Conservation (phyloP, 108 stramenopile genomes). For the Nitzschia palea region DNA sequence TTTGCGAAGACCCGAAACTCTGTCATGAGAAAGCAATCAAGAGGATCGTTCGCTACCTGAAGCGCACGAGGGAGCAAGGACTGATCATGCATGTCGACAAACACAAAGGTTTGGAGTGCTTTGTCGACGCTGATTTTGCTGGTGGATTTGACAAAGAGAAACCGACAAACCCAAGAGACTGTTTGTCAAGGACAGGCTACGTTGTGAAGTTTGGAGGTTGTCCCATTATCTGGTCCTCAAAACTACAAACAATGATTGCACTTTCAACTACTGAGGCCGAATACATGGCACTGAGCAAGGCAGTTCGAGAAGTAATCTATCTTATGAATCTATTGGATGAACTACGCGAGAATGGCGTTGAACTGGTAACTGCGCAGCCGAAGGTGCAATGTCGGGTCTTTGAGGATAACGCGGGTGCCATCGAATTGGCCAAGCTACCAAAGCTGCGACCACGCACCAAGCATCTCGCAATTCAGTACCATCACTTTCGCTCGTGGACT, state of each 20-base stretch:
- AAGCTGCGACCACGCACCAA: slow-evolving; percentile 17
- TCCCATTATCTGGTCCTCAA: slow-evolving; percentile 40
- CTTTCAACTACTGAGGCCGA: slow-evolving; percentile 55
- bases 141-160: slow-evolving; percentile 25
- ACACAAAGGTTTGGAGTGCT: slow-evolving; percentile 31
- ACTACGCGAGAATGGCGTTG: not conserved
- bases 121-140: slow-evolving; percentile 53
- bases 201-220: slow-evolving; percentile 26
- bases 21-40: slow-evolving; percentile 44
- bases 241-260: slow-evolving; percentile 45
- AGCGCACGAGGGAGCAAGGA: slow-evolving; percentile 29
- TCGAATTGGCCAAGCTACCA: not conserved
- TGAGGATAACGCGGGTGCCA: not conserved
- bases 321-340: slow-evolving; percentile 21
- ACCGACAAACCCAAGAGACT: not conserved
- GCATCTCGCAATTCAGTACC: no score
- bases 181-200: slow-evolving; percentile 34
- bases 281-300: slow-evolving; percentile 16
- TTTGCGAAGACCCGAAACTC: no score
- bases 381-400: slow-evolving; percentile 20
- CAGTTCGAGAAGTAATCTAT: slow-evolving; percentile 37
- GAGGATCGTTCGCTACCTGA: slow-evolving; percentile 42
- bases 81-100: slow-evolving; percentile 11
- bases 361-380: not conserved
- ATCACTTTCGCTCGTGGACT: no score